Base-by-base conservation (phyloP, 768 basidiomycete species). In the Auriscalpium microsporum region DNA sequence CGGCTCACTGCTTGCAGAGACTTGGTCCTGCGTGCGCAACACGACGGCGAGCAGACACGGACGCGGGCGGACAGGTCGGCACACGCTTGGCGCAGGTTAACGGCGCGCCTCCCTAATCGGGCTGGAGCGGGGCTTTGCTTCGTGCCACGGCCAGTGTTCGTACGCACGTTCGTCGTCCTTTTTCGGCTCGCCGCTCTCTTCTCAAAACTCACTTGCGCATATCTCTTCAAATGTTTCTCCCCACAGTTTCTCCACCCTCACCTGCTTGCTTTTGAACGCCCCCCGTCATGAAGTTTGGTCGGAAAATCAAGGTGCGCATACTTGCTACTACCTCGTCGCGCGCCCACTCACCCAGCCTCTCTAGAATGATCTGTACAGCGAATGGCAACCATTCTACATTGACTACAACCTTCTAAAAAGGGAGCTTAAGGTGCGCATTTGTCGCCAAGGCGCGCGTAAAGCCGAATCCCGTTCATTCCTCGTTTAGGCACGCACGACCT, bases 341-440 rank as follows among this genome's bases (percentile, higher is more conserved):
- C 47, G 19, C 48, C 50, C 13, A 51, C 33, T 44, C 14, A 48
- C 23, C 7, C 19, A 16, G 17, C 8, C 6, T 48, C n/a, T 33
- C 16, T 65, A 94, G 90, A 82, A 81, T 49, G 87, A 88, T 63
- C 77, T 92, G 44, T 96, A 94, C 71, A 79, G 78, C 61, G 94
- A 92, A 77, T 96, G 94, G 94, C 79, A 84, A 17, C 86, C 86
- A 2, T 88, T 85, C 64, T 97, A 97, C 66, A 78, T 97, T 55
- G 82, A 94, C 72, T 97, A 98, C 64, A 90, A 88, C 63, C 75
- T 77, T 8, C 77, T 97, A 45, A 97, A 97, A 71, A 87, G 89
- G 53, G 86, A 90, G 61, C 82, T 98, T 62, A 96, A 97, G 76
- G 87, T 86, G 45, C 57, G 65, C 58, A 7, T 45, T 48, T 55